phyloP scores from a whole-genome alignment of 2,329 filamentous ascomycete genomes.

The Tolypocladium cylindrosporum region DNA sequence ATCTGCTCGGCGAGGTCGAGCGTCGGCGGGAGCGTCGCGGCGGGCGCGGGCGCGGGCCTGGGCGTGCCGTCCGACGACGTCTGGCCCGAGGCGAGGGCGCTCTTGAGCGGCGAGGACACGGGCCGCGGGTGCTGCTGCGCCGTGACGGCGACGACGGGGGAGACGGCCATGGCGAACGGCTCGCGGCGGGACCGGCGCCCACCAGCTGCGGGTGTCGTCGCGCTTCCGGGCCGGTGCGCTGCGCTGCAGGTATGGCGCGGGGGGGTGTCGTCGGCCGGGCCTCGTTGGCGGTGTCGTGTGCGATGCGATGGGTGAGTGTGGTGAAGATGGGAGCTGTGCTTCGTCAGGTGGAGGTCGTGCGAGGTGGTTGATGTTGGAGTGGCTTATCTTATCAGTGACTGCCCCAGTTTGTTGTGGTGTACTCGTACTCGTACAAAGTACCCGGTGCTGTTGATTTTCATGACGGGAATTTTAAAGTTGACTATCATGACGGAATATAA shows the following conservation, averaged over 20 bases:
- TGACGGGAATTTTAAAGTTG: too few species aligned
- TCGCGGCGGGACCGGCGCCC: background rate
- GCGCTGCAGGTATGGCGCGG: background rate
- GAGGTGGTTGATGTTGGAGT: too few species aligned
- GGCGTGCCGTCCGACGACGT: slow-evolving; percentile 37
- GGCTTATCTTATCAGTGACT: background rate
- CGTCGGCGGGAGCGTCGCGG: slow-evolving; percentile 23
- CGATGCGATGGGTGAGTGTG: background rate
- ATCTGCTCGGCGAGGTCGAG: slow-evolving; percentile 67
- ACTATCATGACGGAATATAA: too few species aligned
- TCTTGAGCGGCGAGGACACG: slow-evolving; percentile 35
- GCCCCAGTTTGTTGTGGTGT: background rate
- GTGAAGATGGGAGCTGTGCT: background rate
- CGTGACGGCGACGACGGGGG: slow-evolving; percentile 31
- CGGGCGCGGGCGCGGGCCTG: slow-evolving; percentile 15
- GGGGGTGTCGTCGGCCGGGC: background rate
- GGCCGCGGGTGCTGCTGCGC: slow-evolving; percentile 18
- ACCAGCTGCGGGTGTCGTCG: background rate
- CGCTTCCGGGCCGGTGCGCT: background rate
- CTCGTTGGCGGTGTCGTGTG: background rate
- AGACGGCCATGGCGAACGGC: slow-evolving; percentile 30
- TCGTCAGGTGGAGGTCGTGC: background rate
- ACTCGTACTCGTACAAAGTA: too few species aligned
- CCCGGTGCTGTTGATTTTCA: too few species aligned
- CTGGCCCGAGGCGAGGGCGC: slow-evolving; percentile 20